Conservation (phyloP, 2,329 filamentous ascomycete genomes). For the Pestalotiopsis sp. region DNA sequence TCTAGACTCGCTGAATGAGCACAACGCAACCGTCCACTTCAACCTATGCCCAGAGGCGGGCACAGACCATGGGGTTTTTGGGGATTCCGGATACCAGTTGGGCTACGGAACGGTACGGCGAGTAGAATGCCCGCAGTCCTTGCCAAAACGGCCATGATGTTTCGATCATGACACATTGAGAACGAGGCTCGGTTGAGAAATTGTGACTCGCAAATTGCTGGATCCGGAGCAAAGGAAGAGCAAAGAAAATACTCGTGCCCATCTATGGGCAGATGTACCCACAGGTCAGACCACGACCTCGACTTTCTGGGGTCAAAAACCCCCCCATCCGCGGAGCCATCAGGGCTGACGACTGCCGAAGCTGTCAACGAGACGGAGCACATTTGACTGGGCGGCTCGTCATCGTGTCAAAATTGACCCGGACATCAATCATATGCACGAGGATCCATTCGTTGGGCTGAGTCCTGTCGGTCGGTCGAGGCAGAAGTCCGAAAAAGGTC, state of each 20-base stretch:
- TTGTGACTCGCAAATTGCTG: neutral
- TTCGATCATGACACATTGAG: neutral
- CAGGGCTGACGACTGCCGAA: neutral
- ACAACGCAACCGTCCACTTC: neutral
- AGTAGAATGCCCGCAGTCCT: neutral
- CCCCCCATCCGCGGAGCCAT: neutral
- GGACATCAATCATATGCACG: neutral
- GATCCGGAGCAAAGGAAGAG: neutral
- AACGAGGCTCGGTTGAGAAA: neutral
- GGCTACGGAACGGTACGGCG: neutral
- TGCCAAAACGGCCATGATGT: neutral
- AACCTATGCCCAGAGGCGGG: neutral
- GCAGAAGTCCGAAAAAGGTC: neutral
- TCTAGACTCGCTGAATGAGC: neutral
- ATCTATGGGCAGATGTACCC: neutral
- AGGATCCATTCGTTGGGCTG: neutral
- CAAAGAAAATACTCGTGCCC: neutral
- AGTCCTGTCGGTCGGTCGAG: neutral
- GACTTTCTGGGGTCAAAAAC: neutral
- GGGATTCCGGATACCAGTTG: neutral
- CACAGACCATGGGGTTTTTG: neutral
- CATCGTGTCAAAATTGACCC: constrained; percentile 2
- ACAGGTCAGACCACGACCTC: neutral
- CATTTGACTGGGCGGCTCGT: neutral
- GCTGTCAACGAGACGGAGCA: neutral